phyloP scores from a whole-genome alignment of 352 stramenopile species.

The Phytopythium delawarense region DNA sequence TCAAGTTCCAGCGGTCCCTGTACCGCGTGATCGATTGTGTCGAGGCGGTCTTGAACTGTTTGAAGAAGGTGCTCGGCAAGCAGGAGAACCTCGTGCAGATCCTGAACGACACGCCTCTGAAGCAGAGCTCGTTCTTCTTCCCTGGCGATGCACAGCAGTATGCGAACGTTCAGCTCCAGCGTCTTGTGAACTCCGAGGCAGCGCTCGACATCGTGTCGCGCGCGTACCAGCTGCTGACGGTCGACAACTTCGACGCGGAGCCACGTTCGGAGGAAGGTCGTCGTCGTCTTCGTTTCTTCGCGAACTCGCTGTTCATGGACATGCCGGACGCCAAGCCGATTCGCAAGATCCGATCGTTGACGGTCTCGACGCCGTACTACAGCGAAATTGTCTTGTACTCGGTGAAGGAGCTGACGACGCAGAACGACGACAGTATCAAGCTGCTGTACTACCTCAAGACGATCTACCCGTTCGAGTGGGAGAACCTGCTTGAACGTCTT shows the following conservation, averaged over 20 bases:
- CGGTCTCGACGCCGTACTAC: constrained; percentile 86
- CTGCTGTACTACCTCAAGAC: constrained; percentile 95
- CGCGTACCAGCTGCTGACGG: constrained; percentile 82
- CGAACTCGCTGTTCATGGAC: constrained; percentile 89
- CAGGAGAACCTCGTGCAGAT: constrained; percentile 86
- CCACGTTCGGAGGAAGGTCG: constrained; percentile 83
- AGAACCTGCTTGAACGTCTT: constrained; percentile 78
- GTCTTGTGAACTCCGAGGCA: constrained; percentile 77
- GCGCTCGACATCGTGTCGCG: constrained; percentile 81
- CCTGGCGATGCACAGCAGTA: constrained; percentile 81
- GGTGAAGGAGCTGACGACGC: constrained; percentile 79
- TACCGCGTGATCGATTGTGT: constrained; percentile 86
- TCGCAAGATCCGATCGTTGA: constrained; percentile 83
- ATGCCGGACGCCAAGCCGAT: constrained; percentile 85
- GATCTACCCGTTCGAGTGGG: constrained; percentile 85
- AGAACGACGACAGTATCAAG: constrained; percentile 93
- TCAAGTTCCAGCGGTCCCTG: constrained; percentile 84
- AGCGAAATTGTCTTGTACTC: constrained; percentile 90
- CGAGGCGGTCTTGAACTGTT: constrained; percentile 72
- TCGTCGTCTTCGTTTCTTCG: constrained; percentile 83
- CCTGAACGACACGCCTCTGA: constrained; percentile 79
- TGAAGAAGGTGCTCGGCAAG: constrained; percentile 84
- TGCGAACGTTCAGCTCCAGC: constrained; percentile 71
- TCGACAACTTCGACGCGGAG: constrained; percentile 88
- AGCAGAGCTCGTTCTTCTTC: constrained; percentile 89